These are phyloP conservation scores for Pythium plurisporium DNA, from an alignment of 352 stramenopile genomes.

Conservation along the genomic window DNA sequence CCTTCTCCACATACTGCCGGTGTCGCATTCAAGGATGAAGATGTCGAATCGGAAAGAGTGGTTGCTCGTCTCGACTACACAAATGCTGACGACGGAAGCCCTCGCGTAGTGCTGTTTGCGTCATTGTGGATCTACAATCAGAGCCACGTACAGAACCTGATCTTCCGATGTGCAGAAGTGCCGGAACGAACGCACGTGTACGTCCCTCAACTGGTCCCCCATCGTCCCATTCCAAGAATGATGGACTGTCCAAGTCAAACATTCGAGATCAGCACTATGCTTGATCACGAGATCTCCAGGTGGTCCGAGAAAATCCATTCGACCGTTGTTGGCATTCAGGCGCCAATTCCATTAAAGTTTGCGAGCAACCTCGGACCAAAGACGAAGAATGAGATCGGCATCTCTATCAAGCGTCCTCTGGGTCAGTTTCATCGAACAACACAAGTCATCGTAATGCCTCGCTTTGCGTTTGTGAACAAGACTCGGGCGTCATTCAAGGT, in stretches of 20 bases:
- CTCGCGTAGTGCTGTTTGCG: conserved; percentile 78
- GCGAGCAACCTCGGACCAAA: conserved; percentile 58
- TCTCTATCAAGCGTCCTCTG: conserved; percentile 80
- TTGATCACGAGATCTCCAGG: conserved; percentile 74
- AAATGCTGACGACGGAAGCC: conserved; percentile 72
- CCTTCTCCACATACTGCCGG: conserved; percentile 46
- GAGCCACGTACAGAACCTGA: conserved; percentile 72
- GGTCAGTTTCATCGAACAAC: conserved; percentile 86
- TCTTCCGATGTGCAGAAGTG: conserved; percentile 72
- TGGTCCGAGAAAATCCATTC: conserved; percentile 88
- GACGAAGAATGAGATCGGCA: conserved; percentile 73
- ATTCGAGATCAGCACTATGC: conserved; percentile 85
- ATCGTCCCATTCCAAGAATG: conserved; percentile 63
- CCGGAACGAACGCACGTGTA: conserved; percentile 34
- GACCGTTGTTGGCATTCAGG: conserved; percentile 80
- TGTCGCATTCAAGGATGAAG: conserved; percentile 63
- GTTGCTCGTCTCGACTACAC: conserved; percentile 82
- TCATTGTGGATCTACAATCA: conserved; percentile 90
- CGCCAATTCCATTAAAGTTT: conserved; percentile 76
- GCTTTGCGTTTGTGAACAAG: conserved; percentile 87
- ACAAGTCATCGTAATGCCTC: conserved; percentile 80
- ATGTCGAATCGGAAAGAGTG: conserved; percentile 58
- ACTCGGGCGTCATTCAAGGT: conserved; percentile 71
- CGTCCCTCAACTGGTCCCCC: conserved; percentile 58
- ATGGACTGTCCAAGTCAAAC: conserved; percentile 82